Evolutionary conservation across 192 early-diverging fungal genomes (phyloP), one percentile per base, ranked within the genome.

Genomic region (Coemansia sp.): DNA sequence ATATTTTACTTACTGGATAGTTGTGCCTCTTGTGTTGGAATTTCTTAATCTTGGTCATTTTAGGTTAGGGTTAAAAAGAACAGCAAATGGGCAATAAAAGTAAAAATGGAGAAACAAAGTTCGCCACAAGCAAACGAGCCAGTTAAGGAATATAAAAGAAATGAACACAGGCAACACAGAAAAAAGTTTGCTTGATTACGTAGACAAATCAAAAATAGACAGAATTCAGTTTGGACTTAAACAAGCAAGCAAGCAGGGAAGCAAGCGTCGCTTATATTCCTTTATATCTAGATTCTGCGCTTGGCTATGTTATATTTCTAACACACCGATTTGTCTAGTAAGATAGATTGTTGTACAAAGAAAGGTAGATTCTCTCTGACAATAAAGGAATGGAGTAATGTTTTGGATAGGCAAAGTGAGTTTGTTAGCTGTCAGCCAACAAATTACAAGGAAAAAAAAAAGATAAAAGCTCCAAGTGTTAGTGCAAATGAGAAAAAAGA

Each of bases 21-120:
- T 75, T 78, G 61, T 78, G 76, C 42, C 81, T 62, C 70, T 78
- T 78, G 71, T 83, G 81, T 18, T 74, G 73, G 3, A 76, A 66
- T 62, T 83, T 83, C 71, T 83, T 83, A 47, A 83, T 83, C 66
- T 66, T 80, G 13, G 68, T 73, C 80, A 83, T 83, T 70, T 55
- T 19, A n/a, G 11, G 32, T 22, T 61, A 67, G 46, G 40, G 40
- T 5, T 7, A 61, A 37, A 65, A 32, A 65, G 48, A 64, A 12
- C 49, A 52, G 49, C 21, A 42, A 40, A 9, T 41, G 32, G 37
- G 19, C 41, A 55, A 42, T 8, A 54, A 49, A 54, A 37, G 22
- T 41, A 16, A 45, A 45, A 43, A 45, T 6, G 32, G 43, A 5
- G 43, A 45, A 45, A 52, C 7, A 52, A 22, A 22, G 6, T 22